Evolutionary conservation across 495 filamentous ascomycete genomes (phyloP), one percentile per base, ranked within the genome.

Genomic region (Podospora anserina): DNA sequence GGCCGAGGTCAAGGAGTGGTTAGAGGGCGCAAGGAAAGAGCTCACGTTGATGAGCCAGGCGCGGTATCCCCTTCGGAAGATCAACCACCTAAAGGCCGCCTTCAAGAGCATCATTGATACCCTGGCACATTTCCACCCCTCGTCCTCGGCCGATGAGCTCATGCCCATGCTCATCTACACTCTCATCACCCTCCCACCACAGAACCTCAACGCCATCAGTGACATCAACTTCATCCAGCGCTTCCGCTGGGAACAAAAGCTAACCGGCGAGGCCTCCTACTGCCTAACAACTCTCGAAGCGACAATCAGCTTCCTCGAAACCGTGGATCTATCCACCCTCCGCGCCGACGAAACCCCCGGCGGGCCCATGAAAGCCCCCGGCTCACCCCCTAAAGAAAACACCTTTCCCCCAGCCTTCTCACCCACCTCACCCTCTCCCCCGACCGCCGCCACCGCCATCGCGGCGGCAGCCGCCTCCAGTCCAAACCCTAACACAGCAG

Each of bases 211-310:
- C 75, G 88, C 94, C 60, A 92, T 97, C 75, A 97, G 93, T 79
- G 96, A 99, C 76, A 83, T 94, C 15, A 88, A 90, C 68, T 99
- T 98, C 77, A 93, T 97, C 71, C 94, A 97, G 75, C 84, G 94
- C 67, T 99, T 99, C 76, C 90, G 95, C 68, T 90, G 92, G 69
- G 87, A 91, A 59, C 90, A 81, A 60, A 97, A 92, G 71, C 86
- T 98, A 18, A 91, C 95, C 61, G 95, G 95, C 28, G 96, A 98
- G 77, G 90, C 91, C 13, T 94, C 95, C 19, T 99, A 98, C 76
- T 98, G 95, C 71, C 84, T 99, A 54, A 97, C 95, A 15, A 98
- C 95, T 73, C 88, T 98, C 13, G 95, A 99, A 80, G 95, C 95
- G 5, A 90, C 94, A 61, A 93, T 98, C 58, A 91, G 89, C 64